Evolutionary conservation across 2,329 filamentous ascomycete species (phyloP).

Genomic region (Apiospora marii): DNA sequence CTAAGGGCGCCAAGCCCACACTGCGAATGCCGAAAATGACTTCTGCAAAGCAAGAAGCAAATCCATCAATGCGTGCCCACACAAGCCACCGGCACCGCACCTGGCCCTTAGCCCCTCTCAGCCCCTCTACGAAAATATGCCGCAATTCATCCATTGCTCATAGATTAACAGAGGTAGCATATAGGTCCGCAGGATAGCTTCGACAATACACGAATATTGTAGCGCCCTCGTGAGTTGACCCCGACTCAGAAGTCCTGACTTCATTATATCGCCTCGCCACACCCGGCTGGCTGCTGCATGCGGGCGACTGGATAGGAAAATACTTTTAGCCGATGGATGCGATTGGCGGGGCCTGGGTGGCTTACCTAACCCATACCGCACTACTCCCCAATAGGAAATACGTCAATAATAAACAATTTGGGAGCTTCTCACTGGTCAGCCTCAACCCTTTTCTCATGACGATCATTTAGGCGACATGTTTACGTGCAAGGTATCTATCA

Average conservation of each 20-base stretch:
- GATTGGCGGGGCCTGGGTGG: not conserved
- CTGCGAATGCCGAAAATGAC: conserved; percentile 3
- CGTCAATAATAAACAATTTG: conserved; percentile 17
- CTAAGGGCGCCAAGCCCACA: not conserved
- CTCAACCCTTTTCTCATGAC: not conserved
- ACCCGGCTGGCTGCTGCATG: not conserved
- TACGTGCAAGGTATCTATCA: too few relatives aligned
- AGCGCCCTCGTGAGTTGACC: not conserved
- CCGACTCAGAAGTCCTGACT: not conserved
- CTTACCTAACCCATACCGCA: not conserved
- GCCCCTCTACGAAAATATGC: not conserved
- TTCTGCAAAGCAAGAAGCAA: not conserved
- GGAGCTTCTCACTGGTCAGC: conserved; percentile 9
- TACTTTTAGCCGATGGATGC: not conserved
- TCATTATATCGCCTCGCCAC: not conserved
- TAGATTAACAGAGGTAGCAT: not conserved
- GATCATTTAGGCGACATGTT: not conserved
- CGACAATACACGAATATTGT: not conserved
- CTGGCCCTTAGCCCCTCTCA: not conserved
- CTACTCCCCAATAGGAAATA: conserved; percentile 3
- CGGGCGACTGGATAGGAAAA: not conserved
- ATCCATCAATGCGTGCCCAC: not conserved
- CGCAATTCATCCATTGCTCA: not conserved
- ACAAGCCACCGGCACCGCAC: not conserved
- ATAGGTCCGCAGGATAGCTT: not conserved